phyloP scores from a whole-genome alignment of 352 stramenopile genomes.

The Globisporangium carolinianum region DNA sequence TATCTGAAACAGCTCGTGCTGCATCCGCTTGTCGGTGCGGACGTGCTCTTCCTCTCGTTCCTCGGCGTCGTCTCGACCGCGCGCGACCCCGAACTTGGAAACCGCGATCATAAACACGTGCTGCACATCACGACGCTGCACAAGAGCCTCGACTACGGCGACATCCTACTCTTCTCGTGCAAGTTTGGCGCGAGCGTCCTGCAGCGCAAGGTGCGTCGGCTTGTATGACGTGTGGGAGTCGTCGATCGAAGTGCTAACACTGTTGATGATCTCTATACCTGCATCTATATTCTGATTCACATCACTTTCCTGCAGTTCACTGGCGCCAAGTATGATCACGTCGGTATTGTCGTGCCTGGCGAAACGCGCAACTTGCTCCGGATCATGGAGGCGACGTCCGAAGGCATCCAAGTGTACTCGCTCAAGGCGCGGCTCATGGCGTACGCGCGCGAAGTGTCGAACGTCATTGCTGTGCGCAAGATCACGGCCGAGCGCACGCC shows the following conservation, averaged over 20 bases:
- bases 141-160: slow-evolving; percentile 53
- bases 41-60: slow-evolving; percentile 73
- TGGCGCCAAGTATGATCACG: slow-evolving; percentile 72
- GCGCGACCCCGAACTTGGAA: slow-evolving; percentile 50
- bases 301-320: slow-evolving; percentile 34
- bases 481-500: slow-evolving; percentile 36
- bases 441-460: slow-evolving; percentile 76
- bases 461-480: slow-evolving; percentile 67
- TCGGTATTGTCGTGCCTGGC: slow-evolving; percentile 71
- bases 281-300: not conserved
- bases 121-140: slow-evolving; percentile 74
- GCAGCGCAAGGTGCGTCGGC: slow-evolving; percentile 54
- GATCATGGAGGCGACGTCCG: slow-evolving; percentile 73
- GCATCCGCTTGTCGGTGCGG: slow-evolving; percentile 35
- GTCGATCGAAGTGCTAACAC: not conserved
- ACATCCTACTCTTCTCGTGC: slow-evolving; percentile 81
- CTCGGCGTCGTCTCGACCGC: slow-evolving; percentile 66
- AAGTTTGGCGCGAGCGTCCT: slow-evolving; percentile 70
- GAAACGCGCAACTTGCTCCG: slow-evolving; percentile 48
- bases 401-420: slow-evolving; percentile 76
- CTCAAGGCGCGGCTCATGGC: slow-evolving; percentile 72
- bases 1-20: slow-evolving; percentile 51
- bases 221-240: too few relatives aligned
- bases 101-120: slow-evolving; percentile 58
- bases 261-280: not conserved